Conservation (phyloP, 1,284 basidiomycete species). For the Cryptococcus jaspeensis region DNA sequence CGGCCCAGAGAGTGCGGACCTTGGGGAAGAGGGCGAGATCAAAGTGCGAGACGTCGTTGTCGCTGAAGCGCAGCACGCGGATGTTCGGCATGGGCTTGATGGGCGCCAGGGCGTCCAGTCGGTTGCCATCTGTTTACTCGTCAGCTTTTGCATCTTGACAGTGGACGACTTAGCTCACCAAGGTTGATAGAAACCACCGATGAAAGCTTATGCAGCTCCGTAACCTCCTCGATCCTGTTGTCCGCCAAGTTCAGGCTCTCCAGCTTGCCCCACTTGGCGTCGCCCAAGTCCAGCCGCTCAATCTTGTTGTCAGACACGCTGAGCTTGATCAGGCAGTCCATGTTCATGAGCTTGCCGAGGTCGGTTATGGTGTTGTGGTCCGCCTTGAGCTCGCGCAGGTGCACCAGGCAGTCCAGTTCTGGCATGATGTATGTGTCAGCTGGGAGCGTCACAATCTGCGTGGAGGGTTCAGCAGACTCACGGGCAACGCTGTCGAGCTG, state of each 20-base stretch:
- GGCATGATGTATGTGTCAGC: constrained; percentile 12
- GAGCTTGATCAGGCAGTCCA: constrained; percentile 78
- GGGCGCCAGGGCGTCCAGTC: constrained; percentile 36
- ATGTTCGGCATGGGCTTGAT: constrained; percentile 60
- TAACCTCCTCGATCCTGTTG: constrained; percentile 67
- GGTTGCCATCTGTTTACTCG: constrained; percentile 66
- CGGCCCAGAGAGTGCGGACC: constrained; percentile 86
- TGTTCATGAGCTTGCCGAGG: constrained; percentile 72
- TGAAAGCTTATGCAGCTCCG: constrained; percentile 63
- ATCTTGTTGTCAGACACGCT: constrained; percentile 78
- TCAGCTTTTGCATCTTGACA: neutral
- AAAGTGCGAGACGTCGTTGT: constrained; percentile 71
- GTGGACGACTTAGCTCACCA: constrained; percentile 59
- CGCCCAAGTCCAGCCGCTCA: constrained; percentile 61
- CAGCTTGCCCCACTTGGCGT: constrained; percentile 71
- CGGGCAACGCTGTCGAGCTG: constrained; percentile 80
- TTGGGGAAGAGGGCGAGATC: constrained; percentile 68
- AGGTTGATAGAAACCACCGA: constrained; percentile 71
- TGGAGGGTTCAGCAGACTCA: constrained; percentile 55
- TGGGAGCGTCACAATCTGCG: neutral
- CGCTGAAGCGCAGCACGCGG: constrained; percentile 80
- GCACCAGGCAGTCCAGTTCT: constrained; percentile 81
- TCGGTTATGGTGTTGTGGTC: constrained; percentile 77
- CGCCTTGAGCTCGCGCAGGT: constrained; percentile 83
- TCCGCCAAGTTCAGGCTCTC: constrained; percentile 80